Conservation (phyloP, 495 filamentous ascomycete species). For the Tuber indicum region DNA sequence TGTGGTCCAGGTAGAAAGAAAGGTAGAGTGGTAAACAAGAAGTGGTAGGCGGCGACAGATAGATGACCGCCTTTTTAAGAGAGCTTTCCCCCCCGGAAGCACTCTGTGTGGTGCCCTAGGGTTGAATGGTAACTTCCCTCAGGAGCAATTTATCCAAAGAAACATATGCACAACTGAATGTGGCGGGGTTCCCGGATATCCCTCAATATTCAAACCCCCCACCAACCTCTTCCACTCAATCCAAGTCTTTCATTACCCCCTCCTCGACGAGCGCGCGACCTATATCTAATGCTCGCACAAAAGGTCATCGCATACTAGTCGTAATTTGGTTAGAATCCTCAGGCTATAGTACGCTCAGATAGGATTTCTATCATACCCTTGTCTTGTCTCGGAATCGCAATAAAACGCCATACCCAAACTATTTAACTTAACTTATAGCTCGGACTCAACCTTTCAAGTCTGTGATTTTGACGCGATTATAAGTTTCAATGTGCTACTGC, state of each 20-base stretch:
- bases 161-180: not conserved
- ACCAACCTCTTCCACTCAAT: not conserved
- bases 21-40: not conserved
- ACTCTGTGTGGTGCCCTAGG: not conserved
- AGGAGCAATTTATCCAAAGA: not conserved
- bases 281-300: not conserved
- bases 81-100: not conserved
- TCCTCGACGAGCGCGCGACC: not conserved
- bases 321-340: no score
- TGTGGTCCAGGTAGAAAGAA: not conserved
- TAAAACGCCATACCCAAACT: no score
- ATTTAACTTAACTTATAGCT: no score
- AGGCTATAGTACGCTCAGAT: no score
- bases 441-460: no score
- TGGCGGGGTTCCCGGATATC: not conserved
- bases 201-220: not conserved
- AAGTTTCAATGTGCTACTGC: no score
- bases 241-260: not conserved
- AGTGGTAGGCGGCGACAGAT: not conserved
- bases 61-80: not conserved
- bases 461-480: no score
- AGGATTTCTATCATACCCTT: no score
- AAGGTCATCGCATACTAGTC: not conserved
- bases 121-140: not conserved
- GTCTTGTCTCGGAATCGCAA: no score